Conservation (phyloP, 2,329 filamentous ascomycete genomes). For the Aureobasidium lini region DNA sequence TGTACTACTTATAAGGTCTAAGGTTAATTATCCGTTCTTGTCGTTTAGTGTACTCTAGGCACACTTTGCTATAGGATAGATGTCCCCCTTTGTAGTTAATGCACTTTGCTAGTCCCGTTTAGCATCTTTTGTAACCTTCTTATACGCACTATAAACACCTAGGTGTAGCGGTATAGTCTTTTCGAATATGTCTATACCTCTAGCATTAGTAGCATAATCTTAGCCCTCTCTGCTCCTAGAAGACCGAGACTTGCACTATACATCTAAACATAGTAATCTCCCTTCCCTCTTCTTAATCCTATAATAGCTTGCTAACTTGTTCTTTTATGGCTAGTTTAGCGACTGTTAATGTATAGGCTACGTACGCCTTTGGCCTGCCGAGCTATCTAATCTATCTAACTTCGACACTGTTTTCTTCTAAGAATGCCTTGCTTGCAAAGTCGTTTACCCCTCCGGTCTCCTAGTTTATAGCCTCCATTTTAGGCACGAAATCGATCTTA, state of each 20-base stretch:
- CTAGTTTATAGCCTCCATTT: neutral
- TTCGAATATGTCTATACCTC: no score
- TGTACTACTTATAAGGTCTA: no score
- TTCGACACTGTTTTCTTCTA: neutral
- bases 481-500: constrained; percentile 1
- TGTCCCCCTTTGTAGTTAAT: neutral
- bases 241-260: neutral
- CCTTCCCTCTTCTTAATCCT: neutral
- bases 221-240: neutral
- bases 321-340: constrained; percentile 1
- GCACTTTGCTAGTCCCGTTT: neutral
- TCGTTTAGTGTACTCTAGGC: neutral
- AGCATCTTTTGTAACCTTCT: neutral
- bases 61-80: neutral
- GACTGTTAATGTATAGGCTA: neutral
- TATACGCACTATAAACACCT: neutral
- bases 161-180: neutral
- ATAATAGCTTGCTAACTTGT: neutral
- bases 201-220: neutral
- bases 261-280: neutral
- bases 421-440: neutral
- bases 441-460: neutral
- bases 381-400: constrained; percentile 7
- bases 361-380: neutral
- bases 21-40: neutral